Percentiles rank a stretch among this genome's conserved stretches.
These are phyloP conservation scores for Plasmodium knowlesi DNA, from an alignment of 169 alveolate species.

Conservation along the genomic window DNA sequence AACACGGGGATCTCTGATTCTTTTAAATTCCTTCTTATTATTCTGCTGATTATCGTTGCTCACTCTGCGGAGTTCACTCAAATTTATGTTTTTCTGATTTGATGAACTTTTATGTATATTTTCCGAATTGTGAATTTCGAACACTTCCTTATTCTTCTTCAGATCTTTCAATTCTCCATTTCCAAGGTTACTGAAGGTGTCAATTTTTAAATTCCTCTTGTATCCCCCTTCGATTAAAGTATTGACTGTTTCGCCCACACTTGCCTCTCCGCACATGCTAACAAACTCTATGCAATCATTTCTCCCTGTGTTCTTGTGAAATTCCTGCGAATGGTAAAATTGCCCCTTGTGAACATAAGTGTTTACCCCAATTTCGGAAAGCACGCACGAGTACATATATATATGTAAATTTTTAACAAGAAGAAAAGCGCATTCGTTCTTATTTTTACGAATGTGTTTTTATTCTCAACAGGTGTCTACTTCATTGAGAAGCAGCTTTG, in stretches of 20 bases:
- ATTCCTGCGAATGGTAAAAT: constrained; percentile 31
- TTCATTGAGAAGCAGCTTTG: neutral
- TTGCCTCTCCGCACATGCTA: neutral
- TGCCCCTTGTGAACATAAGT: neutral
- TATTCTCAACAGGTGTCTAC: neutral
- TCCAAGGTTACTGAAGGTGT: neutral
- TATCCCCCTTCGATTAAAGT: neutral
- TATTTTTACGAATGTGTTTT: neutral
- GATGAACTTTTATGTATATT: constrained; percentile 17
- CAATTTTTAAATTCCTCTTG: neutral
- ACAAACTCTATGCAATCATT: neutral
- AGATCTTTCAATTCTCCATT: constrained; percentile 9
- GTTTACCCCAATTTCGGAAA: neutral
- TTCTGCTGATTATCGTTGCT: constrained; percentile 35
- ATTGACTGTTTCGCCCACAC: constrained; percentile 6
- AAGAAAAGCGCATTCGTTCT: neutral
- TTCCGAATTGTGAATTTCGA: neutral
- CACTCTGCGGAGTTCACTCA: constrained; percentile 53
- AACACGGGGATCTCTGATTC: constrained; percentile 17
- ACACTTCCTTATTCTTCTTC: constrained; percentile 5
- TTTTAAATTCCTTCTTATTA: constrained; percentile 34
- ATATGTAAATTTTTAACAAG: neutral
- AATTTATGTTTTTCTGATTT: constrained; percentile 50
- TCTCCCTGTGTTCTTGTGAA: neutral
- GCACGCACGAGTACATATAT: neutral